Base-by-base conservation (phyloP, 768 basidiomycete species). In the Pholiota microspora region DNA sequence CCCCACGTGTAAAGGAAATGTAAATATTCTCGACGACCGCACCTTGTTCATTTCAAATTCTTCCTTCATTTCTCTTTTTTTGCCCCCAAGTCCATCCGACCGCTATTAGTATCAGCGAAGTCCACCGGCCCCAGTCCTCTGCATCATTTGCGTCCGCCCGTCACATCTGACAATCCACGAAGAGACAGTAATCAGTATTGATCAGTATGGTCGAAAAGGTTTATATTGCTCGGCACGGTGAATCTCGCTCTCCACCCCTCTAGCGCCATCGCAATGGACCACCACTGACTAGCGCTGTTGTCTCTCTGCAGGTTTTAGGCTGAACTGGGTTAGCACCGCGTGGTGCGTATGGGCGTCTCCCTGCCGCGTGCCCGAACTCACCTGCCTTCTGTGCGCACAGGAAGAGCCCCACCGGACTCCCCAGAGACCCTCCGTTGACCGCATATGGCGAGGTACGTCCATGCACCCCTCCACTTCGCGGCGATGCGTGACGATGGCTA, bases 371-470 rank as follows among this genome's bases (percentile, higher is more conserved):
- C 13, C 42, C 21, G 40, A 36, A 55, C 54, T 61, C 29, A 16
- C 45, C 48, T 47, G 21, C 24, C 21, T 18, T 21, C 40, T 23
- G 4, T 12, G 18, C 16, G 36, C 31, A 21, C 59, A 90, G 88
- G 86, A 76, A 77, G 56, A 83, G 77, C 61, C 74, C 70, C 28
- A 84, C 86, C 18, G 89, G 89, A 29, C 77, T 89, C 28, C 74
- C 88, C 9, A 78, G 83, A 61, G 90, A 93, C 64, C 85, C 87
- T 3, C 85, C 88, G 16, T 71, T 92, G 31, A 84, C 91, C 25
- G 84, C 82, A 5, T 80, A 79, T 59, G 90, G 90, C 65, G 84
- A 84, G 66, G 88, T 86, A 61, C 49, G 40, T 48, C 51, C 38
- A 15, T 21, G 42, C 36, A 34, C 27, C 38, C 23, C 38, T 10